Conservation (phyloP, 306 rosid species). For the Lathyrus aphaca region DNA sequence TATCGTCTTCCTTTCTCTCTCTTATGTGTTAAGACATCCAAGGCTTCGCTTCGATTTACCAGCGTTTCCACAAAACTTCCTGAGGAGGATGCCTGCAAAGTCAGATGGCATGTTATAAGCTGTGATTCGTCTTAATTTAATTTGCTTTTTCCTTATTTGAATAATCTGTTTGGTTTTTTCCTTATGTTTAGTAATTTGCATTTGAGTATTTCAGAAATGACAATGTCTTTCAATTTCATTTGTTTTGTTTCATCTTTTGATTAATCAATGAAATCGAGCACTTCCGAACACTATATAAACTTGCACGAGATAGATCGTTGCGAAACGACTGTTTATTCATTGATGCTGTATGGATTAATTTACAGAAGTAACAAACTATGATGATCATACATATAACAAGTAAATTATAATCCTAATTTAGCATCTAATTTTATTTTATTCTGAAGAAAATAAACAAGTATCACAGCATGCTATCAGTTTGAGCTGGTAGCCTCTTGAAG, state of each 20-base stretch:
- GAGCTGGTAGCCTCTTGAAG: slow-evolving; percentile 86
- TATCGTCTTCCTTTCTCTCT: neutral
- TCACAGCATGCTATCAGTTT: slow-evolving; percentile 76
- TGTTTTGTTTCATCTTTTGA: slow-evolving; percentile 3
- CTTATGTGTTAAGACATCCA: slow-evolving; percentile 45
- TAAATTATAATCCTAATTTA: neutral
- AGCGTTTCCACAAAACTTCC: slow-evolving; percentile 47
- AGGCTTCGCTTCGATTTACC: slow-evolving; percentile 44
- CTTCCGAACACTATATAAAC: neutral
- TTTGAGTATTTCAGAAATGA: slow-evolving; percentile 20
- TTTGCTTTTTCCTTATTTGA: neutral
- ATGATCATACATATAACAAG: slow-evolving; percentile 1
- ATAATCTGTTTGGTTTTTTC: neutral
- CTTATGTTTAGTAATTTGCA: neutral
- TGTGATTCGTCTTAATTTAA: neutral
- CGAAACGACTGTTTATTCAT: neutral
- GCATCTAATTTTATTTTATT: neutral
- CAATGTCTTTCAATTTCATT: slow-evolving; percentile 19
- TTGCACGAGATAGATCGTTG: too few relatives aligned
- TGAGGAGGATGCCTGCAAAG: slow-evolving; percentile 64
- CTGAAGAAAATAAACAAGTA: neutral
- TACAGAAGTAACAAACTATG: neutral
- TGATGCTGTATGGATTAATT: neutral
- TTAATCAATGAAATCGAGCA: slow-evolving; percentile 9
- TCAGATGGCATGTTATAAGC: slow-evolving; percentile 52